phyloP scores from a whole-genome alignment of 2,329 filamentous ascomycete genomes.

The Pseudogymnoascus sp. region DNA sequence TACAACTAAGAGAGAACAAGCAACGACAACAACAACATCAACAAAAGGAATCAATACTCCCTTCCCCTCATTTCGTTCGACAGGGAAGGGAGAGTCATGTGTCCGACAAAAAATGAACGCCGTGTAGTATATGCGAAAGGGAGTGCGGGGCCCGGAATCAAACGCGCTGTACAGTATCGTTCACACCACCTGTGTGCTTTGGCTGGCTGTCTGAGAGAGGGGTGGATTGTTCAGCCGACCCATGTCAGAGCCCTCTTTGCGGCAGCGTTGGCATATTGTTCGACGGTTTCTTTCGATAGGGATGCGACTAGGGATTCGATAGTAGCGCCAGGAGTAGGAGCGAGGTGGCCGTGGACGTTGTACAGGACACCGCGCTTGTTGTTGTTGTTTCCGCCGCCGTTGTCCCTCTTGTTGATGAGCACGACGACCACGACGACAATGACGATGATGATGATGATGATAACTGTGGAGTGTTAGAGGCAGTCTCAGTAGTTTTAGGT shows the following conservation, averaged over 20 bases:
- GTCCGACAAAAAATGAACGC: not conserved
- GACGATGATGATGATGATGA: slow-evolving; percentile 46
- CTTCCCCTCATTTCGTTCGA: too few relatives aligned
- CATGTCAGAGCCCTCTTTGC: not conserved
- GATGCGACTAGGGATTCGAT: slow-evolving; percentile 25
- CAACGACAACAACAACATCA: not conserved
- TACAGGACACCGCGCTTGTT: slow-evolving; percentile 4
- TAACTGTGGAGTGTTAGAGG: slow-evolving; percentile 31
- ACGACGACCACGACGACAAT: slow-evolving; percentile 42
- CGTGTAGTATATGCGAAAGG: not conserved
- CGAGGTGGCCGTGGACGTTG: slow-evolving; percentile 13
- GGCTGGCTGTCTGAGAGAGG: not conserved
- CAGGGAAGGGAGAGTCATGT: not conserved
- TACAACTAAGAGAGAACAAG: not conserved
- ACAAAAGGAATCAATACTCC: not conserved
- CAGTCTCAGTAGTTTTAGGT: slow-evolving; percentile 9
- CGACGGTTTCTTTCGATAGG: not conserved
- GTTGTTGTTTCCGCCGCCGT: slow-evolving; percentile 5
- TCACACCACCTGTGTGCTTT: not conserved
- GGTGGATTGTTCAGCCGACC: not conserved
- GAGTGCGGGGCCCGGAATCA: not conserved
- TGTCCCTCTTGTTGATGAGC: slow-evolving; percentile 33
- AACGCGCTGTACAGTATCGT: slow-evolving; percentile 2
- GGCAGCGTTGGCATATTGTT: not conserved
- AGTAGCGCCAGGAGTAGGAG: slow-evolving; percentile 40